These are phyloP conservation scores for Fomitopsis palustris DNA, from an alignment of 1,284 basidiomycete genomes.

Conservation along the genomic window DNA sequence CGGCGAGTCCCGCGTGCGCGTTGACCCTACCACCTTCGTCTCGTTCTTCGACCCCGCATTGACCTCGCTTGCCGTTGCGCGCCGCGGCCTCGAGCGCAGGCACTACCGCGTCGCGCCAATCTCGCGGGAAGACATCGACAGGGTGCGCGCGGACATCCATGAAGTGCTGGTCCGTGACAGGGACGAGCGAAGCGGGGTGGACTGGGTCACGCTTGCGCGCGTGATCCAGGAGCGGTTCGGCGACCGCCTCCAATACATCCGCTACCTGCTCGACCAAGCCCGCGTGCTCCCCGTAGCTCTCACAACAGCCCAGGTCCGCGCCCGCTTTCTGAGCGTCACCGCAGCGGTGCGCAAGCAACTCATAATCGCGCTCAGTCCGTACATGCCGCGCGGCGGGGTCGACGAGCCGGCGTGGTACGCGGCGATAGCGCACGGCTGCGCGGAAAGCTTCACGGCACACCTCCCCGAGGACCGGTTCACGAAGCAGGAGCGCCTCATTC, in stretches of 20 bases:
- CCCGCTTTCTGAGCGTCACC: neutral
- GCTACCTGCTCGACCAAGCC: neutral
- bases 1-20: neutral
- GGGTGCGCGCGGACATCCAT: neutral
- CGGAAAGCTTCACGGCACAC: neutral
- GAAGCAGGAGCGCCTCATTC: neutral
- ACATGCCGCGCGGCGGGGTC: neutral
- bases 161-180: neutral
- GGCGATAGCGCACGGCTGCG: neutral
- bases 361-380: neutral
- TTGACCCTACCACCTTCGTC: neutral
- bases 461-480: neutral
- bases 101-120: neutral
- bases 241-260: neutral
- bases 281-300: neutral
- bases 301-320: neutral
- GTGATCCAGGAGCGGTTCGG: neutral
- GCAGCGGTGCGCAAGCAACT: neutral
- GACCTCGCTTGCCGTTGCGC: neutral
- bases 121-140: neutral
- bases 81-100: neutral
- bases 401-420: neutral
- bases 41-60: constrained; percentile 1
- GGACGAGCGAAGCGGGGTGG: neutral
- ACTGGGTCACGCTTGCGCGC: neutral